These are phyloP conservation scores for Pseudocercospora fijiensis DNA, from an alignment of 2,329 filamentous ascomycete species.

Conservation along the genomic window DNA sequence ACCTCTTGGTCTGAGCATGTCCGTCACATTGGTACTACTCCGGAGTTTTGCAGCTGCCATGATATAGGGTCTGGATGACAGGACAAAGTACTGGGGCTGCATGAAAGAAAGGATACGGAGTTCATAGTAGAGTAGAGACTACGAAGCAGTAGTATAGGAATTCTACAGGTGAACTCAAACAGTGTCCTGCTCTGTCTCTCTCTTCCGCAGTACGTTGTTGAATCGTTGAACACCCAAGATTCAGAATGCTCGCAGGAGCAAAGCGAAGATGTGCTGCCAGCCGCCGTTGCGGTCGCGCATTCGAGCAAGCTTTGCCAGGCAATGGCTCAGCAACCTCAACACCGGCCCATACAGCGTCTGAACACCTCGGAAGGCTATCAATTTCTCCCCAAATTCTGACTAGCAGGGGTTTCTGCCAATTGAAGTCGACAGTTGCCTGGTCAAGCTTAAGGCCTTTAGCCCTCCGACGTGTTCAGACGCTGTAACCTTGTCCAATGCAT, in stretches of 20 bases:
- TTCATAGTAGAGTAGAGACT: background rate
- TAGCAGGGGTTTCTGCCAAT: no score
- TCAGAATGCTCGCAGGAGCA: background rate
- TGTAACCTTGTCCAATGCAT: constrained; percentile 2
- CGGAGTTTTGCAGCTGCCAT: background rate
- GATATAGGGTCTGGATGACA: background rate
- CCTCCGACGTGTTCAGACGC: no score
- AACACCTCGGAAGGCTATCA: no score
- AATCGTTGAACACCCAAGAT: background rate
- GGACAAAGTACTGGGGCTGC: background rate
- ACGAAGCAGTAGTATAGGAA: background rate
- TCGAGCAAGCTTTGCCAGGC: background rate
- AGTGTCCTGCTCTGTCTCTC: background rate
- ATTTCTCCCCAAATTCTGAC: no score
- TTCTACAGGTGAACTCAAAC: background rate
- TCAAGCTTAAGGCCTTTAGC: no score
- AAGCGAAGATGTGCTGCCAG: background rate
- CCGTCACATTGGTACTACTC: background rate
- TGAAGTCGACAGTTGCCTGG: no score
- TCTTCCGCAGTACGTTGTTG: background rate
- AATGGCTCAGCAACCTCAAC: background rate
- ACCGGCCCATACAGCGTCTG: background rate
- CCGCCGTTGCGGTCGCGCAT: background rate
- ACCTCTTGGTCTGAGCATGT: constrained; percentile 1
- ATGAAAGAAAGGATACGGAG: background rate